Evolutionary conservation across 257 asterid genomes (phyloP).

Genomic region (Nicotiana knightiana): DNA sequence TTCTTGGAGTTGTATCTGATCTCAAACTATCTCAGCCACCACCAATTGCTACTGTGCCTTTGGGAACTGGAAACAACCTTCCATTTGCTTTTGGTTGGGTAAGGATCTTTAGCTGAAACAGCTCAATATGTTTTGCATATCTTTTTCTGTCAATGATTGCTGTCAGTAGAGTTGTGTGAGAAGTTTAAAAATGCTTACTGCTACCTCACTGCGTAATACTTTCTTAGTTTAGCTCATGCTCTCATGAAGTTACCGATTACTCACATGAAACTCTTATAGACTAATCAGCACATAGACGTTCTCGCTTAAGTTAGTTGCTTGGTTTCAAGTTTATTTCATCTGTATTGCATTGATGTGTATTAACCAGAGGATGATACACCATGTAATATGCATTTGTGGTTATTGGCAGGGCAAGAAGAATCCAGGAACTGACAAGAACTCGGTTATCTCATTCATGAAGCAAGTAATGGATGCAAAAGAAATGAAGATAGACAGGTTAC

Average conservation of each 20-base stretch:
- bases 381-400: conserved; percentile 1
- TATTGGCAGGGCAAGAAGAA: conserved; percentile 76
- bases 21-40: conserved; percentile 79
- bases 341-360: not conserved
- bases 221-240: not conserved
- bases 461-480: conserved; percentile 72
- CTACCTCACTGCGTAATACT: not conserved
- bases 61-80: conserved; percentile 97
- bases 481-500: conserved; percentile 83
- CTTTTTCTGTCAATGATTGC: not conserved
- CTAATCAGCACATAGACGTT: not conserved
- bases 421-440: conserved; percentile 70
- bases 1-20: conserved; percentile 96
- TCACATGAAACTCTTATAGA: not conserved
- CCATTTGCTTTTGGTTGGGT: conserved; percentile 99
- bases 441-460: conserved; percentile 67
- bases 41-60: conserved; percentile 86
- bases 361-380: not conserved
- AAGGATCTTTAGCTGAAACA: conserved; percentile 5
- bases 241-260: not conserved
- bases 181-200: not conserved
- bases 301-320: not conserved
- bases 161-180: not conserved
- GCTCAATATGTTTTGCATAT: not conserved
- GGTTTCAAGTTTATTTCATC: not conserved